Conservation (phyloP, 73 alveolate genomes). For the Halteria grandinella region DNA sequence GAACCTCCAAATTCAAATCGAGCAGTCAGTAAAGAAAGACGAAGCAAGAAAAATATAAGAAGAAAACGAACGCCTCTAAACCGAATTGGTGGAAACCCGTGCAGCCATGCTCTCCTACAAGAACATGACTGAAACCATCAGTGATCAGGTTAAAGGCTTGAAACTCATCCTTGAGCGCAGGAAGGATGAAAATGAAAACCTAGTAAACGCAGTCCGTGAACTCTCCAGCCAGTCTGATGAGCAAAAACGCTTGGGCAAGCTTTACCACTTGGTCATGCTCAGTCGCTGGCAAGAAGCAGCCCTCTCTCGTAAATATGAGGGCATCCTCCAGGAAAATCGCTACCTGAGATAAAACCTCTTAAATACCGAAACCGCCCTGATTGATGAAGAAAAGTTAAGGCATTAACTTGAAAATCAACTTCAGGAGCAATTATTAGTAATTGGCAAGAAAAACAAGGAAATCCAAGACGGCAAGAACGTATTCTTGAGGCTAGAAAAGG, state of each 20-base stretch:
- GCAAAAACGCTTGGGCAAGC: constrained; percentile 84
- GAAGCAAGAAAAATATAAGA: constrained; percentile 55
- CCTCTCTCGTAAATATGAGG: constrained; percentile 83
- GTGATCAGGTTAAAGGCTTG: constrained; percentile 77
- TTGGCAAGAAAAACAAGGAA: constrained; percentile 59
- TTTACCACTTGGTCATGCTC: constrained; percentile 85
- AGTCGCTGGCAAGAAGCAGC: constrained; percentile 95
- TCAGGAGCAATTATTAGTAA: constrained; percentile 67
- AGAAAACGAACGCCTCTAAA: constrained; percentile 52
- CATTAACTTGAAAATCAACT: constrained; percentile 72
- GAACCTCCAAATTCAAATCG: constrained; percentile 9
- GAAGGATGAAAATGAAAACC: constrained; percentile 87
- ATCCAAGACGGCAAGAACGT: constrained; percentile 24
- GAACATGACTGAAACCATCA: constrained; percentile 63
- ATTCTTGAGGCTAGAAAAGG: constrained; percentile 56
- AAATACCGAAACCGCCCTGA: constrained; percentile 69
- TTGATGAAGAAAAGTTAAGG: constrained; percentile 66
- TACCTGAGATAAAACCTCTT: constrained; percentile 76
- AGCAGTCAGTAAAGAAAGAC: constrained; percentile 54
- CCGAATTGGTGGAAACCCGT: constrained; percentile 64
- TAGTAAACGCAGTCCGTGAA: constrained; percentile 84
- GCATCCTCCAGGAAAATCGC: constrained; percentile 77
- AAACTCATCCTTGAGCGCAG: constrained; percentile 78
- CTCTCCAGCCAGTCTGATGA: constrained; percentile 81
- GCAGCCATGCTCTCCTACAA: constrained; percentile 78